These are phyloP conservation scores for Colletotrichum filicis DNA, from an alignment of 2,329 filamentous ascomycete genomes.

Conservation along the genomic window DNA sequence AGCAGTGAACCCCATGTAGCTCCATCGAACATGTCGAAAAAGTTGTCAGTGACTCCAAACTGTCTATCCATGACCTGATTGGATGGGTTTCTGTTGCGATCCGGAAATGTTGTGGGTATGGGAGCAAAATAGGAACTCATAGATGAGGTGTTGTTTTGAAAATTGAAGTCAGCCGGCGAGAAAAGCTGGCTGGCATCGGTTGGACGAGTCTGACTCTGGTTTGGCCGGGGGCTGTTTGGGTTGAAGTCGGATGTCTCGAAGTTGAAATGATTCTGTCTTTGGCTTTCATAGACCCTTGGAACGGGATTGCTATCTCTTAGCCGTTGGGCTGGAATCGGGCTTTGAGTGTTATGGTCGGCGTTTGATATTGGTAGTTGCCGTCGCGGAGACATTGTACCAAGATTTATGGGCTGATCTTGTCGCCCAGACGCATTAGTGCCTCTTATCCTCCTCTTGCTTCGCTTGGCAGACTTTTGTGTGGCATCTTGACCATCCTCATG, in stretches of 20 bases:
- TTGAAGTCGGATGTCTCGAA: too few relatives aligned
- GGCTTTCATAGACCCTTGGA: neutral
- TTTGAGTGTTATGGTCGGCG: neutral
- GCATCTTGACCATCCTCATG: neutral
- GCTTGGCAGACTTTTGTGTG: neutral
- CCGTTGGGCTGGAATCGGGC: neutral
- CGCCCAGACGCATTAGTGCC: neutral
- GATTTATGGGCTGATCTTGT: neutral
- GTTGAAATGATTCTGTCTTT: neutral
- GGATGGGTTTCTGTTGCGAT: neutral
- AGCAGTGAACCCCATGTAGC: slow-evolving; percentile 29
- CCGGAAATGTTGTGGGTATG: slow-evolving; percentile 27
- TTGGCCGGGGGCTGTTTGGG: neutral
- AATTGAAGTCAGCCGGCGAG: neutral
- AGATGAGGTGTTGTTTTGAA: neutral
- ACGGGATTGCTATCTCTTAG: neutral
- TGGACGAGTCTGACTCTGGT: neutral
- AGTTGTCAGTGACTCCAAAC: neutral
- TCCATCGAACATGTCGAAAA: slow-evolving; percentile 33
- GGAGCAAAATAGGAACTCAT: neutral
- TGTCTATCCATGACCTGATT: neutral
- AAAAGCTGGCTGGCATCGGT: too few relatives aligned
- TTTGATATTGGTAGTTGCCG: neutral
- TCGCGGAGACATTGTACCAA: neutral
- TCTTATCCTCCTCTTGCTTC: neutral